phyloP scores from a whole-genome alignment of 768 basidiomycete genomes.

The Infundibulicybe gibba region DNA sequence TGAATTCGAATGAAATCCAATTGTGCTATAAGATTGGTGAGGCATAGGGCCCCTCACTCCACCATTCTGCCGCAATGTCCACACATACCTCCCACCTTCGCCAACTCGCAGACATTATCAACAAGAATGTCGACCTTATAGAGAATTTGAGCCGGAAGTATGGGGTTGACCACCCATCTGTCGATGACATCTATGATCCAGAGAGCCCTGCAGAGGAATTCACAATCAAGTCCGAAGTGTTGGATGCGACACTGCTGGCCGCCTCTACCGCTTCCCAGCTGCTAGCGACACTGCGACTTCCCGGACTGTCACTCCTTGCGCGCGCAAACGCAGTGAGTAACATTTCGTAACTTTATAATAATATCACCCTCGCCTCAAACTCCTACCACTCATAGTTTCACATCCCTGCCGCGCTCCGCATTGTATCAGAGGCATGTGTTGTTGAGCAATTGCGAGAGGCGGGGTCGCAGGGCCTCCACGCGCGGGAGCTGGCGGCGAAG shows the following conservation, averaged over 20 bases:
- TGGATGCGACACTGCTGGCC: constrained; percentile 6
- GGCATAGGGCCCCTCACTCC: too few relatives aligned
- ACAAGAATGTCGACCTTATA: constrained; percentile 5
- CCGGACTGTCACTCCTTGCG: not conserved
- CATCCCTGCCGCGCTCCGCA: constrained; percentile 10
- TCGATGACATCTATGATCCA: constrained; percentile 8
- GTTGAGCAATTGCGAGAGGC: too few relatives aligned
- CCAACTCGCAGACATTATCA: too few relatives aligned
- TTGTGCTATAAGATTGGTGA: too few relatives aligned
- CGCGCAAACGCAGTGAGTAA: too few relatives aligned
- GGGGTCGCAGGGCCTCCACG: constrained; percentile 24
- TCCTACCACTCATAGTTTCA: constrained; percentile 15
- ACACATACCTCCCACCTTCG: too few relatives aligned
- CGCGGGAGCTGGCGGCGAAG: constrained; percentile 21
- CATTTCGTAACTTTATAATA: too few relatives aligned
- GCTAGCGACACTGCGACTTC: constrained; percentile 6
- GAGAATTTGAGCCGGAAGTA: not conserved
- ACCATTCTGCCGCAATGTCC: too few relatives aligned
- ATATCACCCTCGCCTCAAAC: too few relatives aligned
- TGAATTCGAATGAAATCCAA: too few relatives aligned
- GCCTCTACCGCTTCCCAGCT: constrained; percentile 13
- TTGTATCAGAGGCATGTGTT: constrained; percentile 17
- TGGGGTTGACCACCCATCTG: constrained; percentile 1
- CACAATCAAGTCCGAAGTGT: constrained; percentile 5
- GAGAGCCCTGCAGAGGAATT: constrained; percentile 4